Conservation (phyloP, 495 filamentous ascomycete genomes). For the Aspergillus conjunctus region DNA sequence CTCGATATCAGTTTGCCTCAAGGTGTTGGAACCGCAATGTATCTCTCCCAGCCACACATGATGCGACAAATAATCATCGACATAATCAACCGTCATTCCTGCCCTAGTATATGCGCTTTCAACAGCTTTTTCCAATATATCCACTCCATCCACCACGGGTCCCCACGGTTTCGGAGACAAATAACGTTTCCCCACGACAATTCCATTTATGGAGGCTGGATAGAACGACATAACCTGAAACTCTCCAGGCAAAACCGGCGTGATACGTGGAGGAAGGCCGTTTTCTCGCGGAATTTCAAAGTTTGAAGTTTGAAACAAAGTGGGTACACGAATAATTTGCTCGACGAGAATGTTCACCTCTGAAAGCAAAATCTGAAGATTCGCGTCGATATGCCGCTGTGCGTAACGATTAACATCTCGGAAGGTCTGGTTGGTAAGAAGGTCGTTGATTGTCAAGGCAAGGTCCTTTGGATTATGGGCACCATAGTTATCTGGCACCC, state of each 20-base stretch:
- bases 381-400: conserved; percentile 2
- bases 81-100: background rate
- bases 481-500: background rate
- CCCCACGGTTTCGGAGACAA: conserved; percentile 16
- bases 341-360: conserved; percentile 1
- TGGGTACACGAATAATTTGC: background rate
- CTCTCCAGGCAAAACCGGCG: conserved; percentile 1
- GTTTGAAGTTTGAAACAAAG: background rate
- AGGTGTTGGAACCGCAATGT: background rate
- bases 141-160: conserved; percentile 14
- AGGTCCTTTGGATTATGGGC: background rate
- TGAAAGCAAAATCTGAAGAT: conserved; percentile 3
- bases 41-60: background rate
- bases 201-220: conserved; percentile 8
- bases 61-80: background rate
- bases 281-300: background rate
- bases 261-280: background rate
- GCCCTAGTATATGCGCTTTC: background rate
- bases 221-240: background rate
- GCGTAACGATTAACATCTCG: conserved; percentile 8
- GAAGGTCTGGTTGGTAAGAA: background rate
- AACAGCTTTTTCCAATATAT: background rate
- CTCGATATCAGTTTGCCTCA: background rate
- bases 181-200: conserved; percentile 9
- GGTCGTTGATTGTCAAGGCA: conserved; percentile 1